Percentiles rank a stretch among this genome's conserved stretches.
Conservation (phyloP, 2,329 filamentous ascomycete genomes). For the Xylariales sp. region DNA sequence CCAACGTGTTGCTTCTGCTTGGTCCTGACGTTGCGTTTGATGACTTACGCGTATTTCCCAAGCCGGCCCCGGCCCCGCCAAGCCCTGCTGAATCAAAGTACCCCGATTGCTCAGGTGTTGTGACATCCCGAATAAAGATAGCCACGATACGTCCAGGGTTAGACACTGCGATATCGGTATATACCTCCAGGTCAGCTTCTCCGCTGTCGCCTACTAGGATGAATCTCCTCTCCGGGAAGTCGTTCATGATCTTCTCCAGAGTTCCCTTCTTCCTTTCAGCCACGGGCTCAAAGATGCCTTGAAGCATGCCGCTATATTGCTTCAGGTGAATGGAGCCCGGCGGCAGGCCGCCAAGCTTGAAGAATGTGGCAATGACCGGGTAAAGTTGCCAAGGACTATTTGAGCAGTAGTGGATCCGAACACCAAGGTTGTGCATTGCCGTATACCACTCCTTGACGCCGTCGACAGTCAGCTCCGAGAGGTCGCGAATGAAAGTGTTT, state of each 20-base stretch:
- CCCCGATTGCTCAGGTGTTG: constrained; percentile 65
- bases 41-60: too few relatives aligned
- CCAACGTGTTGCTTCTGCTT: constrained; percentile 12
- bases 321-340: constrained; percentile 91
- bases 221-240: constrained; percentile 88
- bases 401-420: constrained; percentile 95
- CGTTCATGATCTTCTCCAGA: constrained; percentile 76
- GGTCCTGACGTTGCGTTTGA: constrained; percentile 11
- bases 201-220: constrained; percentile 93
- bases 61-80: constrained; percentile 28
- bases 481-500: constrained; percentile 85
- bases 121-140: constrained; percentile 94
- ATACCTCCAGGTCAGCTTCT: constrained; percentile 94
- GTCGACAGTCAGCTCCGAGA: constrained; percentile 76
- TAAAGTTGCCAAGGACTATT: constrained; percentile 99
- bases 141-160: constrained; percentile 80
- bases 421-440: constrained; percentile 70
- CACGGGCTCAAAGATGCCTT: constrained; percentile 96
- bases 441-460: constrained; percentile 84
- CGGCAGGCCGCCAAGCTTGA: constrained; percentile 74
- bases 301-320: constrained; percentile 93
- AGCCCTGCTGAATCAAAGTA: constrained; percentile 92
- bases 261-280: constrained; percentile 90
- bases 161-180: constrained; percentile 84
- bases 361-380: constrained; percentile 81